These are phyloP conservation scores for Atractiella rhizophila DNA, from an alignment of 768 basidiomycete species.

Conservation along the genomic window DNA sequence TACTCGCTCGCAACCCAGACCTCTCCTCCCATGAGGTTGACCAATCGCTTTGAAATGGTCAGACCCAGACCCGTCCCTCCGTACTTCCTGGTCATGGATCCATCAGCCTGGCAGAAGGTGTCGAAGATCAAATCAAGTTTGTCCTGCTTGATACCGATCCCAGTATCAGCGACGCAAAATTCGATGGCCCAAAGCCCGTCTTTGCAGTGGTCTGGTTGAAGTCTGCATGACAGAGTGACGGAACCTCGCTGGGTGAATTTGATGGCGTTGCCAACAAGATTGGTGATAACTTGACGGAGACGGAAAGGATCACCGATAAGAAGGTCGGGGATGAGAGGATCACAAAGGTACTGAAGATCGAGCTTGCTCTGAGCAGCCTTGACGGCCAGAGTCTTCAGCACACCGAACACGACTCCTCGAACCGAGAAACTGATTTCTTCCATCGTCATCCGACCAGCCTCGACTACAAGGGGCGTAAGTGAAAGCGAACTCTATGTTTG, in stretches of 20 bases:
- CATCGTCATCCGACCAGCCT: slow-evolving; percentile 99
- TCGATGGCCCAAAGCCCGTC: slow-evolving; percentile 61
- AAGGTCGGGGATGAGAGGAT: slow-evolving; percentile 84
- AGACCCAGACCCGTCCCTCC: slow-evolving; percentile 89
- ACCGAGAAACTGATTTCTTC: slow-evolving; percentile 95
- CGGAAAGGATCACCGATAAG: slow-evolving; percentile 89
- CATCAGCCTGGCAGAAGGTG: slow-evolving; percentile 96
- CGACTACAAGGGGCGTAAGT: slow-evolving; percentile 33
- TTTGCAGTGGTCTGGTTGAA: slow-evolving; percentile 36
- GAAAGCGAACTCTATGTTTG: slow-evolving; percentile 8
- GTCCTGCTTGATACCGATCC: slow-evolving; percentile 95
- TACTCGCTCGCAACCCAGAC: slow-evolving; percentile 98
- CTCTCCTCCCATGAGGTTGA: slow-evolving; percentile 89
- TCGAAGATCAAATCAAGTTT: slow-evolving; percentile 96
- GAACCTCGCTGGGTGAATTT: slow-evolving; percentile 46
- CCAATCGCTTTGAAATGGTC: slow-evolving; percentile 81
- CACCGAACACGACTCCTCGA: slow-evolving; percentile 88
- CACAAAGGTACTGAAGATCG: slow-evolving; percentile 86
- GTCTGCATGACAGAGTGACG: slow-evolving; percentile 43
- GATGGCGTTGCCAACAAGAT: slow-evolving; percentile 83
- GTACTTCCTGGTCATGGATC: slow-evolving; percentile 83
- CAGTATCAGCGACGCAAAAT: slow-evolving; percentile 92
- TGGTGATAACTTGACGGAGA: slow-evolving; percentile 54
- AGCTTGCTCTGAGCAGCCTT: slow-evolving; percentile 90
- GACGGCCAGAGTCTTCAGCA: slow-evolving; percentile 90